phyloP scores from a whole-genome alignment of 495 filamentous ascomycete genomes.

The Aspergillus indologenus region DNA sequence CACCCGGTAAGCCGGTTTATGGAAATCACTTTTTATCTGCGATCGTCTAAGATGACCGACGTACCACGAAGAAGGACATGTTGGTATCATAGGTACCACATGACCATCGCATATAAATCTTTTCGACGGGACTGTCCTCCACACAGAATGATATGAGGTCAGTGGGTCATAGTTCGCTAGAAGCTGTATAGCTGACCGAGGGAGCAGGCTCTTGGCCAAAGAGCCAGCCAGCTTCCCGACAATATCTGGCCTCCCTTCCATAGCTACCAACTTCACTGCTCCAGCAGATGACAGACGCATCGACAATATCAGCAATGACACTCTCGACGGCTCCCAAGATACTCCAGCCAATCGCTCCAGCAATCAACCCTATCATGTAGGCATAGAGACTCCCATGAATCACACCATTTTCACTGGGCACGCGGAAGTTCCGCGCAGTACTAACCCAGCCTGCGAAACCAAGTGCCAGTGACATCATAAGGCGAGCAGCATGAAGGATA shows the following conservation, averaged over 20 bases:
- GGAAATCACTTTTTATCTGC: too few relatives aligned
- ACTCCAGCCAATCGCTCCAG: constrained; percentile 91
- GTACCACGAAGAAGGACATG: too few relatives aligned
- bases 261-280: constrained; percentile 75
- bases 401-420: constrained; percentile 50
- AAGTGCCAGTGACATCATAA: constrained; percentile 82
- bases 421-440: constrained; percentile 68
- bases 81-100: too few relatives aligned
- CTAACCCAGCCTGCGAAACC: constrained; percentile 98
- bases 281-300: constrained; percentile 91
- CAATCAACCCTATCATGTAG: constrained; percentile 88
- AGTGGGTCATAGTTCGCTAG: constrained; percentile 6
- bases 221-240: constrained; percentile 78
- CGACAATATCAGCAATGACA: constrained; percentile 84
- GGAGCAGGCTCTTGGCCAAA: constrained; percentile 56
- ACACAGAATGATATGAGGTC: neutral
- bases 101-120: neutral
- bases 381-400: constrained; percentile 86
- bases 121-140: neutral
- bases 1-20: too few relatives aligned
- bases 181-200: neutral
- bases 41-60: too few relatives aligned
- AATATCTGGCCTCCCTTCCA: constrained; percentile 71
- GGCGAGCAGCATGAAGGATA: constrained; percentile 82
- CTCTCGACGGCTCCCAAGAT: constrained; percentile 94